Base-by-base conservation (phyloP, 768 basidiomycete genomes). In the Rhodotorula paludigena region DNA sequence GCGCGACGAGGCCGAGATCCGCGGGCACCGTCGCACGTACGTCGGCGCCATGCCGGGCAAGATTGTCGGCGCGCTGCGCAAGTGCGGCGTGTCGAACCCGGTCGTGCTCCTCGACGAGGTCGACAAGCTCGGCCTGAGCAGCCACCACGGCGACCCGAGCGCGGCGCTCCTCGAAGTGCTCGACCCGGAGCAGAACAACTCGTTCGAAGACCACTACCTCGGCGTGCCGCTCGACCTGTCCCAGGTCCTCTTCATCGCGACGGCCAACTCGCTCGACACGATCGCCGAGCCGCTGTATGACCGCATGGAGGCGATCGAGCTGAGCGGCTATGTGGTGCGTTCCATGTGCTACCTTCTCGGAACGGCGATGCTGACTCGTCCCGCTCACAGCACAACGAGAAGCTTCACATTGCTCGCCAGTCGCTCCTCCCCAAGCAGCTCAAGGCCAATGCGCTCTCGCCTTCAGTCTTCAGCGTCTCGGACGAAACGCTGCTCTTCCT, bases 391-490 rank as follows among this genome's bases (percentile, higher is more conserved):
- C 66, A 90, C 62, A 86, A 88, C 72, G 92, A 97, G 82, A 97
- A 96, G 80, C 82, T 90, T 74, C 86, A 88, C 77, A 96, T 96
- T 57, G 89, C 92, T 0, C 83, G 84, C 41, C 84, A 86, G 38
- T 94, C 92, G 82, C 83, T 97, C 41, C 81, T 96, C 5, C 90
- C 92, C 9, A 94, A 93, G 77, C 92, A 94, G 77, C 81, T 93
- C 47, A 78, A 77, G 36, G 86, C 88, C 12, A 92, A 93, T 74
- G 90, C 88, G 0, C 81, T 96, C 57, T 78, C 83, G 11, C 79
- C 82, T 0, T 79, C 82, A 2, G 85, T 87, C 35, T 80, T 94
- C 35, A 77, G 80, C 30, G 79, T 96, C 49, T 86, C 90, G 58
- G 84, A 85, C 16, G 86, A 87, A 0, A 77, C 53, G 15, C 30